Evolutionary conservation across 345 rosid species (phyloP), one percentile per base, ranked within the genome.

Genomic region (Sisymbrium altissimum): DNA sequence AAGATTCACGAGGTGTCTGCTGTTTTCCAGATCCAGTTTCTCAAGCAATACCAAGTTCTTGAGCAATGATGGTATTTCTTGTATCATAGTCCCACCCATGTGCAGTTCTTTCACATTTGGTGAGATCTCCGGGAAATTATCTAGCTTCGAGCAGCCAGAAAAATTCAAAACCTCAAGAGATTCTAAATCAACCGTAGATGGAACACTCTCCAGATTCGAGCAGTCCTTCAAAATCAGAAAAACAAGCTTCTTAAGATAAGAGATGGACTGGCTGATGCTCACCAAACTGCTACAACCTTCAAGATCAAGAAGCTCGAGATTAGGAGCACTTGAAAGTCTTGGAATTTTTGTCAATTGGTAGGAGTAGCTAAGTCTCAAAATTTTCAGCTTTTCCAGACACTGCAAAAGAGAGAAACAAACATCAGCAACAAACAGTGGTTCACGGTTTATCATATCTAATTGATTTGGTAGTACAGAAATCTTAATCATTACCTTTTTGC

Each of bases 261-360:
- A 64, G 0, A 70, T 48, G 0, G 76, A 77, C 48, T 55, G 61
- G 72, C 62, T 70, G n/a, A 77, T 21, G 3, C 76, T 70, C 61
- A 48, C 7, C 13, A 77, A 64, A 2, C 72, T 77, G 9, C 7
- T 44, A 2, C 79, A 76, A 11, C 75, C 79, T 70, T 69, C 79
- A 54, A 76, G 79, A 63, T 76, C 79, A 76, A 62, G 3, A 55
- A 2, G 71, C 53, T 69, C 79, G 2, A 76, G 75, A 63, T 76
- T 70, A 0, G 35, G 11, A 5, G 79, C 75, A 35, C 29, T 76
- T 70, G 66, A 44, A 55, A 76, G 75, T 63, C 66, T 70, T 43
- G 75, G 75, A 29, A 63, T 9, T 45, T 76, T 69, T 0, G 45
- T 54, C 55, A 69, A 70, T 59, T 76, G 43, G 60, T 13, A 0